phyloP scores from a whole-genome alignment of 768 basidiomycete genomes.

The Lentinula raphanica region DNA sequence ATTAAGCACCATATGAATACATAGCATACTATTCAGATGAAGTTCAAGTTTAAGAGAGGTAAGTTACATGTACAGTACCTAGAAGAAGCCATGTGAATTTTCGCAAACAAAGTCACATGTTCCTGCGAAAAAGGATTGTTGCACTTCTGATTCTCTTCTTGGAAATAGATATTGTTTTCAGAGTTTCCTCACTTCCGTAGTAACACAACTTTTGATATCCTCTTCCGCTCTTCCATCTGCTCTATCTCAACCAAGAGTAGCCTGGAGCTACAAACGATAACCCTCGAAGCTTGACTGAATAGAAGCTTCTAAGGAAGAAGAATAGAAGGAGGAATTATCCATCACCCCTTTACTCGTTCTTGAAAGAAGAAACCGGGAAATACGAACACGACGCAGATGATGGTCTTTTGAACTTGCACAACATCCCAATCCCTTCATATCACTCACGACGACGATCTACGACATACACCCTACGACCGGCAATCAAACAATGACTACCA shows the following conservation, averaged over 20 bases:
- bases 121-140: not conserved
- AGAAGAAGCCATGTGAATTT: too few relatives aligned
- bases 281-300: not conserved
- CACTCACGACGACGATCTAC: not conserved
- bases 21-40: too few relatives aligned
- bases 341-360: not conserved
- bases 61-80: too few relatives aligned
- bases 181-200: not conserved
- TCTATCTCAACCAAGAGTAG: not conserved
- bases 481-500: not conserved
- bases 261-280: too few relatives aligned
- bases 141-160: not conserved
- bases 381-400: not conserved
- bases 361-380: not conserved
- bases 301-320: not conserved
- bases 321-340: not conserved
- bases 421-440: not conserved
- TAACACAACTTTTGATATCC: not conserved
- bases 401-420: not conserved
- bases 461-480: not conserved
- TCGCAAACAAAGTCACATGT: not conserved
- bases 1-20: too few relatives aligned
- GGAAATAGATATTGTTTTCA: not conserved
- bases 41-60: too few relatives aligned
- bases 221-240: not conserved